A percentile compares a stretch with the other conserved stretches of the same genome.
Evolutionary conservation across 805 yeast species (phyloP).

Genomic region (Candida tibetensis): DNA sequence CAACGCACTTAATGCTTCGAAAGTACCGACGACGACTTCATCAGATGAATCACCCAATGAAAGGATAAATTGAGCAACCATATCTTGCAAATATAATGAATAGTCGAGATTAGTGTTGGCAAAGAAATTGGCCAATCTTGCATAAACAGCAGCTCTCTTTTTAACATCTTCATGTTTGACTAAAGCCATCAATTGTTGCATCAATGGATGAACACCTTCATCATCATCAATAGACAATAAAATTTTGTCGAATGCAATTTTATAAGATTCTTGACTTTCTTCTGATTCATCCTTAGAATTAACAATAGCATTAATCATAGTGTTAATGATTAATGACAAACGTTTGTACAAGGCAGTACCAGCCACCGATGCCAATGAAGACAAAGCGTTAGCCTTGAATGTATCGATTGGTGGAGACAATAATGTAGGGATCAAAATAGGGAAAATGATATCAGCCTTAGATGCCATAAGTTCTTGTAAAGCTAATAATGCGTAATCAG

Average conservation of each 20-base stretch:
- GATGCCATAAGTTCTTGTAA: conserved; percentile 89
- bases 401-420: conserved; percentile 77
- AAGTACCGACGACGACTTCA: conserved; percentile 61
- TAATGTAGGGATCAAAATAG: conserved; percentile 83
- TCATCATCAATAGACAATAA: conserved; percentile 69
- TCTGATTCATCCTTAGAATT: conserved; percentile 35
- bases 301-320: conserved; percentile 62
- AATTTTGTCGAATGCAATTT: conserved; percentile 62
- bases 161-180: conserved; percentile 72
- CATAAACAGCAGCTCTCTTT: conserved; percentile 61
- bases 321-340: conserved; percentile 67
- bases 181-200: conserved; percentile 74
- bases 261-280: conserved; percentile 40
- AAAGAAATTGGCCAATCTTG: conserved; percentile 72
- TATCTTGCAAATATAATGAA: conserved; percentile 68
- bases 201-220: conserved; percentile 78
- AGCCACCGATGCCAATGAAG: conserved; percentile 85
- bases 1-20: conserved; percentile 61
- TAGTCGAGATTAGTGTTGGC: conserved; percentile 63
- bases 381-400: conserved; percentile 83
- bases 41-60: conserved; percentile 69
- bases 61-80: conserved; percentile 66
- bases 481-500: conserved; percentile 80
- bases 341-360: conserved; percentile 77
- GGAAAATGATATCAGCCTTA: conserved; percentile 88